Percentiles rank a stretch among this genome's conserved stretches.
These are phyloP conservation scores for Lyophyllum decastes DNA, from an alignment of 768 basidiomycete species.

Conservation along the genomic window DNA sequence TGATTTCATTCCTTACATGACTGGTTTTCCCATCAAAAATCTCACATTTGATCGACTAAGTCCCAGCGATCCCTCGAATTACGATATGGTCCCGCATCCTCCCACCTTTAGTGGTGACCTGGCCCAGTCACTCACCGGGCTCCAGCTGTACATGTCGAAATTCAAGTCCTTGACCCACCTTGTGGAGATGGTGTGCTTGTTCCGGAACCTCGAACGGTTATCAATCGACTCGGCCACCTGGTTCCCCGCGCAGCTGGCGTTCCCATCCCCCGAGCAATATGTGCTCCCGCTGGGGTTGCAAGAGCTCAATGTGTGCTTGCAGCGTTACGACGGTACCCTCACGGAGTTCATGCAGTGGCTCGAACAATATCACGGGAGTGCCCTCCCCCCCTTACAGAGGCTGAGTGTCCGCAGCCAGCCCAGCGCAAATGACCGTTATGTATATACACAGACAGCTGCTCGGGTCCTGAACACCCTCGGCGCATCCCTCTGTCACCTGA, in stretches of 20 bases:
- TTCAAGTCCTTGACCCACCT: not conserved
- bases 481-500: not conserved
- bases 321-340: not conserved
- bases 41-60: not conserved
- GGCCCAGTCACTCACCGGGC: not conserved
- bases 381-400: not conserved
- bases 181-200: not conserved
- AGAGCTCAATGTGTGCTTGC: not conserved
- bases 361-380: not conserved
- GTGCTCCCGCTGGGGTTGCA: not conserved
- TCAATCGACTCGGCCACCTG: not conserved
- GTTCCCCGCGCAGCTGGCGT: not conserved
- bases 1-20: not conserved
- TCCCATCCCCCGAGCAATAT: not conserved
- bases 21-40: not conserved
- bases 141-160: not conserved
- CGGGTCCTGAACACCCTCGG: not conserved
- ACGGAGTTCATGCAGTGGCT: not conserved
- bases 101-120: not conserved
- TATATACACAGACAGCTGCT: not conserved
- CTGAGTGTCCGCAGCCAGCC: not conserved
- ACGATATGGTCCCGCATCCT: not conserved
- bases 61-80: not conserved
- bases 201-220: not conserved
- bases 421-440: not conserved